Evolutionary conservation across 1,139 yeast genomes (phyloP).

Genomic region (Pichiaceae sp.): DNA sequence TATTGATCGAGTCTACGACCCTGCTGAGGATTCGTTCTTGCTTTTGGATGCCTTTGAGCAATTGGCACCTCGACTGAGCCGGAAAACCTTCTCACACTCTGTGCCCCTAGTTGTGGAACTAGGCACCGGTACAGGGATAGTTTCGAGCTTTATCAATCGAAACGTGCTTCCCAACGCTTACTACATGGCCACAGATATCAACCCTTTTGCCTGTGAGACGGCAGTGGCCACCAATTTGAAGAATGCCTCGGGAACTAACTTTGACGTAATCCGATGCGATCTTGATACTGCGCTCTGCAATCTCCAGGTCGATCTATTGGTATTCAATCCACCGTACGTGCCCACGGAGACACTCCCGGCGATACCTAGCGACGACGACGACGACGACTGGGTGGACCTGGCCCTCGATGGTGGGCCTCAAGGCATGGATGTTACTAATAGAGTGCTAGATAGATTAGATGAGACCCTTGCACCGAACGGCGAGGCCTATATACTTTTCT

Average conservation of each 20-base stretch:
- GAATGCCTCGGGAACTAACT: constrained; percentile 31
- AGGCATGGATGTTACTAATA: constrained; percentile 81
- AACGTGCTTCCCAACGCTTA: constrained; percentile 42
- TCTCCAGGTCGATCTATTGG: constrained; percentile 51
- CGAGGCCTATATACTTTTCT: constrained; percentile 69
- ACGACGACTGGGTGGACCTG: constrained; percentile 68
- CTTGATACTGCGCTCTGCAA: constrained; percentile 43
- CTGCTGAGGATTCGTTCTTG: constrained; percentile 85
- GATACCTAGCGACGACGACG: constrained; percentile 36
- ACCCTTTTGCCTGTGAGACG: constrained; percentile 63
- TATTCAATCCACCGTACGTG: constrained; percentile 95
- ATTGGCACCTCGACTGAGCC: constrained; percentile 31
- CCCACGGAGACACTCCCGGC: constrained; percentile 63
- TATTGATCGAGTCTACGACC: constrained; percentile 68
- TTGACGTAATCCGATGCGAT: constrained; percentile 56
- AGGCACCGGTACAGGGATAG: constrained; percentile 89
- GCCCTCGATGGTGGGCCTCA: constrained; percentile 84
- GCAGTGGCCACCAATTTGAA: constrained; percentile 40
- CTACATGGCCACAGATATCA: constrained; percentile 67
- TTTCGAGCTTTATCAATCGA: constrained; percentile 59
- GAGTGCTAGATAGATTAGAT: constrained; percentile 46
- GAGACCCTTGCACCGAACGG: constrained; percentile 45
- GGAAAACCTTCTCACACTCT: constrained; percentile 21
- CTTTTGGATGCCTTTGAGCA: constrained; percentile 71
- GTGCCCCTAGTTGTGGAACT: constrained; percentile 67